Evolutionary conservation across 2,329 filamentous ascomycete species (phyloP).

Genomic region (Botrytis pseudocinerea): DNA sequence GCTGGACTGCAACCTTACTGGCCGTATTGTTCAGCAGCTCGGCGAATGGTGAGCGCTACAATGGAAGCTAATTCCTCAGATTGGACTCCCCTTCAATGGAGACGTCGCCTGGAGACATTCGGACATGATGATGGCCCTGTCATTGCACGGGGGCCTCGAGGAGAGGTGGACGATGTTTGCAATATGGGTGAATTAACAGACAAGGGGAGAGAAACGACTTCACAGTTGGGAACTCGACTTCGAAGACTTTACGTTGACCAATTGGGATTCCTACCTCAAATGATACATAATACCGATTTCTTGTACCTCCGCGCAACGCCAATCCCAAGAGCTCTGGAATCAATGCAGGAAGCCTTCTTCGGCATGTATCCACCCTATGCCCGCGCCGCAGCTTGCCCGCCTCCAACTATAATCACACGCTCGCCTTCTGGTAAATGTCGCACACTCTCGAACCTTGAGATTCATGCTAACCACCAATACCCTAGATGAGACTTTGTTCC

Average conservation of each 20-base stretch:
- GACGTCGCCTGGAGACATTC: conserved; percentile 81
- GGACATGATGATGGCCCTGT: conserved; percentile 68
- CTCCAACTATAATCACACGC: conserved; percentile 66
- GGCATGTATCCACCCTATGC: conserved; percentile 68
- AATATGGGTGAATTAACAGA: conserved; percentile 77
- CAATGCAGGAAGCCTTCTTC: conserved; percentile 71
- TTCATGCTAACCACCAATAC: not conserved
- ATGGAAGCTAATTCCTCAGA: conserved; percentile 50
- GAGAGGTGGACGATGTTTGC: conserved; percentile 79
- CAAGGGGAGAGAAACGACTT: conserved; percentile 70
- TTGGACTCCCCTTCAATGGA: conserved; percentile 51
- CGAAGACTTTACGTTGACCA: conserved; percentile 74
- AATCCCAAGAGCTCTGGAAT: conserved; percentile 74
- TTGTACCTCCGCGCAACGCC: conserved; percentile 75
- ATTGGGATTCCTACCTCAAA: conserved; percentile 66
- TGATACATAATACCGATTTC: conserved; percentile 55
- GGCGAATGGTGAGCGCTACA: conserved; percentile 65
- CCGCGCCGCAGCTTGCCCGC: conserved; percentile 54
- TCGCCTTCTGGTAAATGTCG: conserved; percentile 46
- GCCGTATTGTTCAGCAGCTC: conserved; percentile 85
- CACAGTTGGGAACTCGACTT: conserved; percentile 65
- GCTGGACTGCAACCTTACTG: conserved; percentile 68
- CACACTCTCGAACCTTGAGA: not conserved
- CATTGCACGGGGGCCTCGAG: conserved; percentile 65
- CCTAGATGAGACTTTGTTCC: conserved; percentile 73